phyloP scores from a whole-genome alignment of 805 yeast genomes.

The Yamadazyma olivae region DNA sequence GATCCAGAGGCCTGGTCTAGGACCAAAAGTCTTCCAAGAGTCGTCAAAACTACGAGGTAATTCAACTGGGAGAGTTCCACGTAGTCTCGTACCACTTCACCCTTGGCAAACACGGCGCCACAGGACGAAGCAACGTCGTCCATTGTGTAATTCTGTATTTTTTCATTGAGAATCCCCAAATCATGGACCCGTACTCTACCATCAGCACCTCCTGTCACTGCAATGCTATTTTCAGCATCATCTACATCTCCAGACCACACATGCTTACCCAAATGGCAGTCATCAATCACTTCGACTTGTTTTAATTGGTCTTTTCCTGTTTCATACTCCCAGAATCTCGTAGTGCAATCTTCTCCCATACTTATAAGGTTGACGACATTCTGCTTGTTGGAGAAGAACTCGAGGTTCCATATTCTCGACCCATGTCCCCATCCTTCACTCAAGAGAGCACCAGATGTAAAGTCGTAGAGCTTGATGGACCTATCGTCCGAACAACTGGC shows the following conservation, averaged over 20 bases:
- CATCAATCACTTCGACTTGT: slow-evolving; percentile 47
- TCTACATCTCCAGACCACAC: slow-evolving; percentile 76
- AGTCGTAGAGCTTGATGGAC: slow-evolving; percentile 74
- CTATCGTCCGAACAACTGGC: slow-evolving; percentile 94
- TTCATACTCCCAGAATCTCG: slow-evolving; percentile 67
- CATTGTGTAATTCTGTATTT: slow-evolving; percentile 21
- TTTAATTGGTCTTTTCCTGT: slow-evolving; percentile 25
- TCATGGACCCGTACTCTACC: slow-evolving; percentile 73
- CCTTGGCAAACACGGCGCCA: slow-evolving; percentile 27
- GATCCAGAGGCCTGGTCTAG: slow-evolving; percentile 15
- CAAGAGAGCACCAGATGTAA: slow-evolving; percentile 51
- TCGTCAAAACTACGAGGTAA: slow-evolving; percentile 51
- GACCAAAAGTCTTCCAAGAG: slow-evolving; percentile 51
- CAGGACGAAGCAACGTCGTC: slow-evolving; percentile 28
- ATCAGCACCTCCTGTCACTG: slow-evolving; percentile 92
- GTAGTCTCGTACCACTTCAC: slow-evolving; percentile 63
- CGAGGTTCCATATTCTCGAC: slow-evolving; percentile 87
- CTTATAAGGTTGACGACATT: slow-evolving; percentile 46
- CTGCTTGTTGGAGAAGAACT: slow-evolving; percentile 42
- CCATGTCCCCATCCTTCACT: slow-evolving; percentile 96
- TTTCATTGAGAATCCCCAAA: slow-evolving; percentile 21
- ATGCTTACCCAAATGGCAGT: slow-evolving; percentile 81
- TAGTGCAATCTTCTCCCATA: slow-evolving; percentile 82
- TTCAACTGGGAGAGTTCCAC: slow-evolving; percentile 43
- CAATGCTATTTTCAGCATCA: slow-evolving; percentile 37